Base-by-base conservation (phyloP, 2,329 filamentous ascomycete species). In the Acephala macrosclerotiorum region DNA sequence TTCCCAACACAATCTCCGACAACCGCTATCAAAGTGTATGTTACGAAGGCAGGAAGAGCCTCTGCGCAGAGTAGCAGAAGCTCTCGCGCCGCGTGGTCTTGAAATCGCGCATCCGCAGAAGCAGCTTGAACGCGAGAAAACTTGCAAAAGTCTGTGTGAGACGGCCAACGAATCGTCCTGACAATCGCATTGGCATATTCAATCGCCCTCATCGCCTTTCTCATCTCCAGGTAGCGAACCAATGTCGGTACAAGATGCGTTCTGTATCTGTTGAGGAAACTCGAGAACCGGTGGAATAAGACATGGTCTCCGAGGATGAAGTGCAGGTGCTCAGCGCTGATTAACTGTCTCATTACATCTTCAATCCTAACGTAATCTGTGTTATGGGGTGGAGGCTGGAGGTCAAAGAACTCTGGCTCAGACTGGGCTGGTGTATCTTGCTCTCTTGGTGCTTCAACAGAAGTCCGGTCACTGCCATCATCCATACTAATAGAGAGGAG, bases 31-130 rank as follows among this genome's bases (percentile, higher is more conserved):
- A 89, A 91, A 1, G 84, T 83, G 68, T 91, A 84, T 0, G 89
- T 88, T 63, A 93, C 84, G 73, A 89, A 93, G 0, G 89, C 89
- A 1, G 91, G 89, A 1, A 93, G 77, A 59, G 92, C 90, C 49
- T 93, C 87, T n/a, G 66, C 63, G 29, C 64, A 65, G 9, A 73
- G 65, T 16, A 71, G 45, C 20, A 68, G 35, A 33, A 72, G 55
- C 51, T 73, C 70, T 51, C 68, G 63, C 2, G 59, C 61, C 1
- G 71, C 71, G 40, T 71, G 72, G 55, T 73, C 70, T n/a, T 70
- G 63, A 25, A 73, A 72, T 18, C 69, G 45, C 22, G 57, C 63
- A 60, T 72, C 69, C 7, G 66, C 63, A 1, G 68, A 55, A 3
- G 68, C 70, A 9, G 69, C 71, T 33, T 71, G 63, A 11, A 68